Evolutionary conservation across 345 rosid species (phyloP).

Genomic region (Salix caprea): DNA sequence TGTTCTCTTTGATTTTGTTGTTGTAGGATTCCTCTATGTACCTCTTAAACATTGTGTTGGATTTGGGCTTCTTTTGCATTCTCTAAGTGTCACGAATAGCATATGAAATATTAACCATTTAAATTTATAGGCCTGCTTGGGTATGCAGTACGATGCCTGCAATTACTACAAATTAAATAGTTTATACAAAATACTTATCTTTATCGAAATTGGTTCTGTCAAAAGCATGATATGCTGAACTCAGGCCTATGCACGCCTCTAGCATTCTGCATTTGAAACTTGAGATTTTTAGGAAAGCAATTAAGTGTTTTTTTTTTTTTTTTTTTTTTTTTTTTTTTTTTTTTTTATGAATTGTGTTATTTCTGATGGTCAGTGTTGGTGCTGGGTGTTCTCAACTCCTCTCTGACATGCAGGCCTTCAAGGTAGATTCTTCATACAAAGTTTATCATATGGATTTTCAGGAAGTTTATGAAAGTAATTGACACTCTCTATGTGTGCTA

Average conservation of each 20-base stretch:
- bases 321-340: too few species aligned
- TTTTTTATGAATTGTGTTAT: constrained; percentile 1
- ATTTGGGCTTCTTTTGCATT: not conserved
- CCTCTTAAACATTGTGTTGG: not conserved
- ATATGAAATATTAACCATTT: not conserved
- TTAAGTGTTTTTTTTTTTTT: too few species aligned
- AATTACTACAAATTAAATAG: not conserved
- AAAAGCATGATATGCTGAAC: not conserved
- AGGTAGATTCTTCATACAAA: constrained; percentile 44
- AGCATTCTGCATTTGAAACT: not conserved
- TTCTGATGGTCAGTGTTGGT: constrained; percentile 70
- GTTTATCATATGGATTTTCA: not conserved
- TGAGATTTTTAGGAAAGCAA: not conserved
- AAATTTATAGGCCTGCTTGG: not conserved
- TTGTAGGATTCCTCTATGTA: not conserved
- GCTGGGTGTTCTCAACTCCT: constrained; percentile 99
- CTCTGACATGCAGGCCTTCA: constrained; percentile 99
- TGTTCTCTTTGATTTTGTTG: not conserved
- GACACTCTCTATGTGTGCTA: constrained; percentile 15
- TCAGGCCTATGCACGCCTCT: not conserved
- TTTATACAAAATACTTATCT: not conserved
- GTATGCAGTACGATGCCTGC: not conserved
- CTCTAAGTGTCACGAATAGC: not conserved
- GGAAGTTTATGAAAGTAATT: not conserved
- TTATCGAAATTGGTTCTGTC: not conserved